Evolutionary conservation across 345 rosid genomes (phyloP).

Genomic region (Excoecaria agallocha): DNA sequence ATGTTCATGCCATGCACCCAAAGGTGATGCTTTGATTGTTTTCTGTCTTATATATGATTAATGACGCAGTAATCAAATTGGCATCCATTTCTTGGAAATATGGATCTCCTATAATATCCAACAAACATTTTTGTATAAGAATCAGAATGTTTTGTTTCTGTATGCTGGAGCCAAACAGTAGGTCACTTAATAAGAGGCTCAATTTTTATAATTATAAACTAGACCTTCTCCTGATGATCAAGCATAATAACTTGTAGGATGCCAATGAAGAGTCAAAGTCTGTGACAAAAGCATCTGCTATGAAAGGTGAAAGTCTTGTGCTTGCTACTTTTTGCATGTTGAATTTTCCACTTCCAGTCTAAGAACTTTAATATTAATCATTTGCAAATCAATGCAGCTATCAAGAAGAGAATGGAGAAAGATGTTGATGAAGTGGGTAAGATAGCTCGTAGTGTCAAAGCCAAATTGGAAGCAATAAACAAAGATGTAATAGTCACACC

Average conservation of each 20-base stretch:
- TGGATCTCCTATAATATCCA: not conserved
- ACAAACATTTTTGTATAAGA: not conserved
- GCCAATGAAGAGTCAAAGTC: slow-evolving; percentile 93
- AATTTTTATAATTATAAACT: not conserved
- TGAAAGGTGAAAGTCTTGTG: slow-evolving; percentile 60
- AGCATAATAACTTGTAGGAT: slow-evolving; percentile 42
- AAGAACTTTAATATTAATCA: too few species aligned
- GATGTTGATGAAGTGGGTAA: slow-evolving; percentile 96
- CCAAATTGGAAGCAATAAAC: slow-evolving; percentile 70
- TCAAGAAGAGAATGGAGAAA: slow-evolving; percentile 87
- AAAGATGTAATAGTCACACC: slow-evolving; percentile 51
- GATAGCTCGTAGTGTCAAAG: slow-evolving; percentile 66
- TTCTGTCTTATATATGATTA: not conserved
- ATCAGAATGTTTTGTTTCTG: too few species aligned
- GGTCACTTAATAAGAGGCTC: not conserved
- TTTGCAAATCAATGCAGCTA: slow-evolving; percentile 41
- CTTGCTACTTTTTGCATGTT: not conserved
- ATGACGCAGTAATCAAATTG: not conserved
- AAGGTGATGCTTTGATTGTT: not conserved
- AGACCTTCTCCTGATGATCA: not conserved
- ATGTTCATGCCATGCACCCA: slow-evolving; percentile 10
- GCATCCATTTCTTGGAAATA: not conserved
- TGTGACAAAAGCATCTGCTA: slow-evolving; percentile 88
- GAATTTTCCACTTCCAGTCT: not conserved
- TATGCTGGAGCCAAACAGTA: too few species aligned